phyloP scores from a whole-genome alignment of 805 yeast species.

The Wickerhamomyces tratensis region DNA sequence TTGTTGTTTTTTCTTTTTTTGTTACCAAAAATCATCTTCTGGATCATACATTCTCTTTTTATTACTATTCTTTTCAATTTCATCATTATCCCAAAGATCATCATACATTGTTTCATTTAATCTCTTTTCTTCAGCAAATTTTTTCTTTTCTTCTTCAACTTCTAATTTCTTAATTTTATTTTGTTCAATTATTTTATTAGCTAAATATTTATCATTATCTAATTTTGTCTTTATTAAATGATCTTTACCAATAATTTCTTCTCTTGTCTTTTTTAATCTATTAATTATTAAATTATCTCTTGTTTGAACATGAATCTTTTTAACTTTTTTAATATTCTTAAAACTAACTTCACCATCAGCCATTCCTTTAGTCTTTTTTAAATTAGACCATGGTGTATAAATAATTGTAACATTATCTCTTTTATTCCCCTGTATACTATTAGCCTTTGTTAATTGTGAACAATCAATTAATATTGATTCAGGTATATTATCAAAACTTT shows the following conservation, averaged over 20 bases:
- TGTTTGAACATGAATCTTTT: conserved; percentile 40
- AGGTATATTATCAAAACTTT: conserved; percentile 39
- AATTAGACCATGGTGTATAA: conserved; percentile 66
- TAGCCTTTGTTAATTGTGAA: conserved; percentile 68
- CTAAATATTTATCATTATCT: conserved; percentile 28
- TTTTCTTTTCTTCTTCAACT: conserved; percentile 24
- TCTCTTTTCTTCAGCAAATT: conserved; percentile 29
- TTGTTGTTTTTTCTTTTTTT: too few species aligned
- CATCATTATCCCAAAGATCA: conserved; percentile 38
- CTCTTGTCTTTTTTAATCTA: conserved; percentile 53
- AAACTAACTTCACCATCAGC: conserved; percentile 74
- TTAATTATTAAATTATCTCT: conserved; percentile 53
- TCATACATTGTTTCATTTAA: conserved; percentile 33
- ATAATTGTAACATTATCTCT: conserved; percentile 55
- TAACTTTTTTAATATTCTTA: conserved; percentile 45
- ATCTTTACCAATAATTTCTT: conserved; percentile 32
- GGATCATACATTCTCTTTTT: conserved; percentile 40
- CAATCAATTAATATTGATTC: conserved; percentile 39
- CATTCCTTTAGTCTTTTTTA: conserved; percentile 61
- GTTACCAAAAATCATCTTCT: conserved; percentile 50
- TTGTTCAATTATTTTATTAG: conserved; percentile 10
- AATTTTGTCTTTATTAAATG: conserved; percentile 24
- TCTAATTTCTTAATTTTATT: conserved; percentile 15
- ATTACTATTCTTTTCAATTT: conserved; percentile 32
- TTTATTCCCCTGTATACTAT: conserved; percentile 70